A percentile compares a stretch with the other conserved stretches of the same genome.
Conservation (phyloP, 192 early-diverging fungal genomes). For the Entophlyctis luteolus region DNA sequence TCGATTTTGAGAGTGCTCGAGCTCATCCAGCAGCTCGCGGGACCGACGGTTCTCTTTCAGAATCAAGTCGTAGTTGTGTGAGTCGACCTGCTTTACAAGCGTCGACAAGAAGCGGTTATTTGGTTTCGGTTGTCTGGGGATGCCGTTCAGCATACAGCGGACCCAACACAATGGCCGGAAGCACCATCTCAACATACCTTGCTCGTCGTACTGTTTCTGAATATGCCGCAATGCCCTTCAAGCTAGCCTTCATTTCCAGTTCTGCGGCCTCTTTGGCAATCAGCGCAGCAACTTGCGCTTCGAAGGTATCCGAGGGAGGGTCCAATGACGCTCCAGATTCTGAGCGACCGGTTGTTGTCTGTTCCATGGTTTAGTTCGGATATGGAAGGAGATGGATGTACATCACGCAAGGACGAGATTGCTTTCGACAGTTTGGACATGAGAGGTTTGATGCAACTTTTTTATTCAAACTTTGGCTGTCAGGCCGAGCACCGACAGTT, state of each 20-base stretch:
- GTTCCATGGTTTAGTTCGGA: too few species aligned
- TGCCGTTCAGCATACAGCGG: background rate
- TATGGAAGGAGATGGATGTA: too few species aligned
- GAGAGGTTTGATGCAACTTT: too few species aligned
- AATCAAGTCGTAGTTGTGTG: constrained; percentile 46
- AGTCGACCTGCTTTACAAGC: constrained; percentile 38
- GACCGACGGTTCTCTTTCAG: constrained; percentile 20
- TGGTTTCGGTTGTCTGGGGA: constrained; percentile 40
- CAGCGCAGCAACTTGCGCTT: background rate
- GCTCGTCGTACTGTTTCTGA: background rate
- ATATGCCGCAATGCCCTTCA: background rate
- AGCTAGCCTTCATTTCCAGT: background rate
- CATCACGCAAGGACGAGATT: too few species aligned
- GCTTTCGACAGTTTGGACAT: too few species aligned
- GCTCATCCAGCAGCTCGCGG: constrained; percentile 2
- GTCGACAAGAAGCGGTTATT: constrained; percentile 44
- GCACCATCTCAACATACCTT: background rate
- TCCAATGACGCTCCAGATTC: too few species aligned
- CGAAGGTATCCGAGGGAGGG: too few species aligned
- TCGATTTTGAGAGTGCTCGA: too few species aligned
- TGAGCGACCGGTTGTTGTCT: too few species aligned
- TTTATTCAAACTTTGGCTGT: too few species aligned
- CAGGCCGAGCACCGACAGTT: too few species aligned
- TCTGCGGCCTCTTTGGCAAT: background rate
- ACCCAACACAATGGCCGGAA: background rate